These are phyloP conservation scores for Bruguiera gymnorhiza DNA, from an alignment of 345 rosid genomes.

Conservation along the genomic window DNA sequence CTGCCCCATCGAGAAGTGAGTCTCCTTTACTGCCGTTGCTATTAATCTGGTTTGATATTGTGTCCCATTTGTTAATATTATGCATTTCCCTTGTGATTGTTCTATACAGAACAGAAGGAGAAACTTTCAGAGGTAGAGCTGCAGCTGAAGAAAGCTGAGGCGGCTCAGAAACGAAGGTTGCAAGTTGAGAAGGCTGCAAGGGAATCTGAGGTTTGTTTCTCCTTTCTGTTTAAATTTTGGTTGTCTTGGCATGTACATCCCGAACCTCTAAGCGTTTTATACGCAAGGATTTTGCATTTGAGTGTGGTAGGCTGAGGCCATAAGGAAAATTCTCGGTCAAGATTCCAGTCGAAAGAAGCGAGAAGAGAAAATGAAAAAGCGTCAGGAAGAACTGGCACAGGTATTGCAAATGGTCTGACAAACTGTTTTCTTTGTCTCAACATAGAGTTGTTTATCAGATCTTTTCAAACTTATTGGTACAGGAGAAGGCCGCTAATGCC, in stretches of 20 bases:
- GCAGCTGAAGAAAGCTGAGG: conserved; percentile 87
- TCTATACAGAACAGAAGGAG: conserved; percentile 71
- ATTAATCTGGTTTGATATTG: not conserved
- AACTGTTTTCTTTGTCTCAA: not conserved
- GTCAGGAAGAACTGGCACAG: conserved; percentile 83
- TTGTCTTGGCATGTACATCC: not conserved
- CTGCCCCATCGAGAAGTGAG: conserved; percentile 89
- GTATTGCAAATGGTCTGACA: conserved; percentile 30
- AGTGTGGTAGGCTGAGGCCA: conserved; percentile 73
- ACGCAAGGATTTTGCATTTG: not conserved
- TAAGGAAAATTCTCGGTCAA: conserved; percentile 91
- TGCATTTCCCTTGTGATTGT: not conserved
- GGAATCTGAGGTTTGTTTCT: conserved; percentile 71
- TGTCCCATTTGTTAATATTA: conserved; percentile 6
- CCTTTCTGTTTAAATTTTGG: conserved; percentile 5
- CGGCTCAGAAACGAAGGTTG: conserved; percentile 83
- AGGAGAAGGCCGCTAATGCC: conserved; percentile 79
- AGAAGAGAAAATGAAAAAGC: conserved; percentile 74
- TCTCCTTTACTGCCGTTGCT: conserved; percentile 1
- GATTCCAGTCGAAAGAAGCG: conserved; percentile 88
- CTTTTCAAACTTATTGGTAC: conserved; percentile 16
- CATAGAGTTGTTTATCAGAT: conserved; percentile 9
- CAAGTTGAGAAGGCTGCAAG: conserved; percentile 89
- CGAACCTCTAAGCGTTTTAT: not conserved
- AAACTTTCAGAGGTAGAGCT: conserved; percentile 77